phyloP scores from a whole-genome alignment of 1,139 yeast species.

The Pichia sp. region DNA sequence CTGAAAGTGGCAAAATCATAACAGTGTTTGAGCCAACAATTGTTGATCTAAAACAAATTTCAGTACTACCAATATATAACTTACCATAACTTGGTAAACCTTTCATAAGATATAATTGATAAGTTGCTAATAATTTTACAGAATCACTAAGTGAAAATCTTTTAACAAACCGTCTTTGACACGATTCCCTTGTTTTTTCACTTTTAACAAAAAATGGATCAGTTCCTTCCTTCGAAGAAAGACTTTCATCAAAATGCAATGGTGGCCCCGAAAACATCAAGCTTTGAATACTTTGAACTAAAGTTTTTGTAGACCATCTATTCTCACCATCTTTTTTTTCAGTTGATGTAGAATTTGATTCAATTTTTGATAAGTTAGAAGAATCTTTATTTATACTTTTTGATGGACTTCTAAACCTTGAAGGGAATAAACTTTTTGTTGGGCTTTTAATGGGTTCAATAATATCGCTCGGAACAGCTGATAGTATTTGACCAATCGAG shows the following conservation, averaged over 20 bases:
- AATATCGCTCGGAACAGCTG: neutral
- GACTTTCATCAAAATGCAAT: constrained; percentile 51
- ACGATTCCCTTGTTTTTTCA: constrained; percentile 37
- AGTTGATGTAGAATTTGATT: neutral
- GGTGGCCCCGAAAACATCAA: constrained; percentile 28
- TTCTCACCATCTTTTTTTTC: neutral
- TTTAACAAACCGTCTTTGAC: constrained; percentile 47
- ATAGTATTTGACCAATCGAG: neutral
- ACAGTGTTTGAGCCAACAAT: constrained; percentile 72
- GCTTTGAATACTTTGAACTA: constrained; percentile 26
- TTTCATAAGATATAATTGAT: constrained; percentile 63
- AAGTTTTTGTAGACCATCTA: constrained; percentile 23
- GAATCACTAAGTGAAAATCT: constrained; percentile 59
- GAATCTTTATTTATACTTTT: neutral
- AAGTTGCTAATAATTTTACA: constrained; percentile 56
- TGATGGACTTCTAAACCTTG: constrained; percentile 1
- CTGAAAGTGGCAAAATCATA: constrained; percentile 76
- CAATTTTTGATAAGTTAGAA: neutral
- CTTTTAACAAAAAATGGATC: constrained; percentile 44
- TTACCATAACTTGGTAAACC: constrained; percentile 79
- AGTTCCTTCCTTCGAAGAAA: constrained; percentile 32
- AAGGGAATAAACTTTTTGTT: neutral
- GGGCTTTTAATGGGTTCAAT: neutral
- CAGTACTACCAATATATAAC: constrained; percentile 59
- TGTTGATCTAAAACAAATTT: constrained; percentile 71